A percentile compares a stretch with the other conserved stretches of the same genome.
Evolutionary conservation across 1,284 basidiomycete species (phyloP).

Genomic region (Tilletia caries): DNA sequence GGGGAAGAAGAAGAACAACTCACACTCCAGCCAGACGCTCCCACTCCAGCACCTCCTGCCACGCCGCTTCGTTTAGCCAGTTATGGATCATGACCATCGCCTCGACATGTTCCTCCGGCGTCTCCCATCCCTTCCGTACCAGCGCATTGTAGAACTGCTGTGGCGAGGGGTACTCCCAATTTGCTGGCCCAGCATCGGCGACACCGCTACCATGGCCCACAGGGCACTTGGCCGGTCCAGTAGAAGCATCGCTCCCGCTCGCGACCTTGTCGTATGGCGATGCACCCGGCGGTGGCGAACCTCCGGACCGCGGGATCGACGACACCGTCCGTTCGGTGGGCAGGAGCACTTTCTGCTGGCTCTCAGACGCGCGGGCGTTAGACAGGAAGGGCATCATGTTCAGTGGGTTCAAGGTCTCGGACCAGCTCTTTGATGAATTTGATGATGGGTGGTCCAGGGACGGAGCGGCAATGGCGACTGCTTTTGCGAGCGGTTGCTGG

Average conservation of each 20-base stretch:
- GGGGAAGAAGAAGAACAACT: slow-evolving; percentile 12
- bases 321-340: slow-evolving; percentile 74
- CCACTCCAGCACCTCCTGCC: slow-evolving; percentile 92
- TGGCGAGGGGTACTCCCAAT: slow-evolving; percentile 96
- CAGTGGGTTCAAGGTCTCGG: slow-evolving; percentile 63
- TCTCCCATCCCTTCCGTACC: slow-evolving; percentile 94
- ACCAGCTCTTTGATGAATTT: background rate
- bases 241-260: background rate
- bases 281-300: slow-evolving; percentile 42
- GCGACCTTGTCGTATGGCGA: slow-evolving; percentile 40
- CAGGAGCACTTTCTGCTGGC: slow-evolving; percentile 64
- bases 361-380: slow-evolving; percentile 64
- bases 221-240: slow-evolving; percentile 23
- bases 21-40: slow-evolving; percentile 59
- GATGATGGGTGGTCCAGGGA: background rate
- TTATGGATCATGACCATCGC: slow-evolving; percentile 99
- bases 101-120: slow-evolving; percentile 91
- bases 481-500: background rate
- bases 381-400: slow-evolving; percentile 86
- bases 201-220: slow-evolving; percentile 23
- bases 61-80: slow-evolving; percentile 93
- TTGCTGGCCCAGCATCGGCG: slow-evolving; percentile 35
- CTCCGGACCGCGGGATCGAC: slow-evolving; percentile 74
- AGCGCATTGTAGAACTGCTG: slow-evolving; percentile 99
- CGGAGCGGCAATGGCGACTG: background rate